These are phyloP conservation scores for Pichia kudriavzevii DNA, from an alignment of 1,139 yeast species.

Conservation along the genomic window DNA sequence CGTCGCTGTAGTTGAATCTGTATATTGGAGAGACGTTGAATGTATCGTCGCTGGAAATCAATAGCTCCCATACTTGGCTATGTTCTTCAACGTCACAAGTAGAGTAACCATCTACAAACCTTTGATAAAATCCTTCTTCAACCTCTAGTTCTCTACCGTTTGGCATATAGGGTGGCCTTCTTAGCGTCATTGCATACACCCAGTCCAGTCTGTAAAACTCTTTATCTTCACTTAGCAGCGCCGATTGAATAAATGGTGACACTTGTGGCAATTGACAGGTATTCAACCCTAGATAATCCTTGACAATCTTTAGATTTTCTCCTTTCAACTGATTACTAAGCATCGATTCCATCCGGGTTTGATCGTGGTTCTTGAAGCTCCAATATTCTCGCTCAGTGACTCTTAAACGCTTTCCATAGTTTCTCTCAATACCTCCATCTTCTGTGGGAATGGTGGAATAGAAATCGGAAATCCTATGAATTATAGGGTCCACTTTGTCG, in stretches of 20 bases:
- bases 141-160: conserved; percentile 14
- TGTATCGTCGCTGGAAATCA: conserved; percentile 12
- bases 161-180: conserved; percentile 15
- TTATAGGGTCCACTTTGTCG: conserved; percentile 2
- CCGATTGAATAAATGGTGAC: neutral
- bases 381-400: conserved; percentile 2
- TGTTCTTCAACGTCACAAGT: conserved; percentile 18
- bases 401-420: conserved; percentile 2
- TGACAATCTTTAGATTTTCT: conserved; percentile 3
- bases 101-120: conserved; percentile 12
- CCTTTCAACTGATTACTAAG: neutral
- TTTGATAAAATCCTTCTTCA: conserved; percentile 14
- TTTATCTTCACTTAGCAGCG: conserved; percentile 9
- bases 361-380: neutral
- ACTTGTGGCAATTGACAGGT: conserved; percentile 12
- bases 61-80: conserved; percentile 20
- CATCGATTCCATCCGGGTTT: neutral
- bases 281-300: conserved; percentile 19
- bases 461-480: conserved; percentile 5
- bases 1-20: conserved; percentile 8
- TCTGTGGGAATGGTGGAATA: neutral
- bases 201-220: conserved; percentile 23
- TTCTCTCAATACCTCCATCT: neutral
- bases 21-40: conserved; percentile 10
- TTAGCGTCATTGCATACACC: conserved; percentile 25